Evolutionary conservation across 129 eudicot genomes (phyloP).

Genomic region (Lactuca sativa): DNA sequence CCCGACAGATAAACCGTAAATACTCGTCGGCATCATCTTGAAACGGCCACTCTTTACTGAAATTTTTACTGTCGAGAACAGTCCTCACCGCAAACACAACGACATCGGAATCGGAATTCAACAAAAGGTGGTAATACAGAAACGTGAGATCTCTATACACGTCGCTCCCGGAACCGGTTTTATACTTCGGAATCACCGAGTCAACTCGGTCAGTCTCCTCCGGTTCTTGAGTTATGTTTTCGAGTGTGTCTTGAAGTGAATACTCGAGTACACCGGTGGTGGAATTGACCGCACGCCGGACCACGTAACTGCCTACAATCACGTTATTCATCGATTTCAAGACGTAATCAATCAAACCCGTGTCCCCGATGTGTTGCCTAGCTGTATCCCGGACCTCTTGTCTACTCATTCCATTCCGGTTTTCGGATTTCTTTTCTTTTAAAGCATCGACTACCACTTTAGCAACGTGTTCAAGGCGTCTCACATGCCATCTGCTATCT

Average conservation of each 20-base stretch:
- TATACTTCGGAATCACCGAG: conserved; percentile 6
- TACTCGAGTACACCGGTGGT: conserved; percentile 58
- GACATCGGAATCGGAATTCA: conserved; percentile 45
- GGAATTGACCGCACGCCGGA: conserved; percentile 57
- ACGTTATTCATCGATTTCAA: conserved; percentile 84
- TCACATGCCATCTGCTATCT: conserved; percentile 86
- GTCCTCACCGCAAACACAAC: conserved; percentile 45
- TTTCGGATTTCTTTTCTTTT: conserved; percentile 46
- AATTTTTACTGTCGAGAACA: conserved; percentile 57
- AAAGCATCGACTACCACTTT: conserved; percentile 69
- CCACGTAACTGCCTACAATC: conserved; percentile 54
- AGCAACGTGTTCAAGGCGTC: conserved; percentile 70
- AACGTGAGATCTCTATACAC: conserved; percentile 44
- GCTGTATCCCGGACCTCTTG: conserved; percentile 89
- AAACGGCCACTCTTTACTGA: conserved; percentile 79
- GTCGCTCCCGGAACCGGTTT: conserved; percentile 28
- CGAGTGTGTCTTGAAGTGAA: conserved; percentile 46
- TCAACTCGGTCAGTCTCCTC: conserved; percentile 5
- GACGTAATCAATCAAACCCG: conserved; percentile 77
- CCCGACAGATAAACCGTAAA: conserved; percentile 46
- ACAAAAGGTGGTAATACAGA: conserved; percentile 50
- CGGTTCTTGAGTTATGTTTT: conserved; percentile 20
- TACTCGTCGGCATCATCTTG: conserved; percentile 54
- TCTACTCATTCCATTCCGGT: conserved; percentile 56
- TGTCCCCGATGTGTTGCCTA: conserved; percentile 71